Evolutionary conservation across 78 protist genomes (phyloP).

Genomic region (Dictyostelium brefeldianum): DNA sequence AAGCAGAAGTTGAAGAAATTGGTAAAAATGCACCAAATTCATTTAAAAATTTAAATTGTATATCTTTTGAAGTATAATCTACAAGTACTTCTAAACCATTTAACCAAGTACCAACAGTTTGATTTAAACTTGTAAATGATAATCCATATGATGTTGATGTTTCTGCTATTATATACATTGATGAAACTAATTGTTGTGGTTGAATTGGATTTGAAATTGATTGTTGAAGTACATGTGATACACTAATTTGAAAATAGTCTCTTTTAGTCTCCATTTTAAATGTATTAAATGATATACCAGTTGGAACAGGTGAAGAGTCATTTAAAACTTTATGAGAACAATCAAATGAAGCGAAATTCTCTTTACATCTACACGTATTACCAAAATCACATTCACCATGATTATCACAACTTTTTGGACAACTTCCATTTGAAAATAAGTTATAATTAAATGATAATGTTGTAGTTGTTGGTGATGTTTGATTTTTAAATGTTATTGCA

Average conservation of each 20-base stretch:
- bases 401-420: neutral
- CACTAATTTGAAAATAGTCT: neutral
- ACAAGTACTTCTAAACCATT: neutral
- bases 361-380: neutral
- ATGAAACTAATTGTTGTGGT: neutral
- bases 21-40: neutral
- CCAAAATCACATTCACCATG: neutral
- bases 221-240: neutral
- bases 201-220: neutral
- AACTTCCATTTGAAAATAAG: neutral
- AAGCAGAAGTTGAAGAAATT: neutral
- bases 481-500: no score
- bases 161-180: no score
- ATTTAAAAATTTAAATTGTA: neutral
- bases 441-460: no score
- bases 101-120: neutral
- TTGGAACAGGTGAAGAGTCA: neutral
- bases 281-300: neutral
- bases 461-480: no score
- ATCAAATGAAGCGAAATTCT: slow-evolving; percentile 5
- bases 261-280: neutral
- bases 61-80: neutral
- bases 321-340: neutral
- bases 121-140: neutral
- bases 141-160: neutral